These are phyloP conservation scores for Paraconiothyrium brasiliense DNA, from an alignment of 2,329 filamentous ascomycete species.

Conservation along the genomic window DNA sequence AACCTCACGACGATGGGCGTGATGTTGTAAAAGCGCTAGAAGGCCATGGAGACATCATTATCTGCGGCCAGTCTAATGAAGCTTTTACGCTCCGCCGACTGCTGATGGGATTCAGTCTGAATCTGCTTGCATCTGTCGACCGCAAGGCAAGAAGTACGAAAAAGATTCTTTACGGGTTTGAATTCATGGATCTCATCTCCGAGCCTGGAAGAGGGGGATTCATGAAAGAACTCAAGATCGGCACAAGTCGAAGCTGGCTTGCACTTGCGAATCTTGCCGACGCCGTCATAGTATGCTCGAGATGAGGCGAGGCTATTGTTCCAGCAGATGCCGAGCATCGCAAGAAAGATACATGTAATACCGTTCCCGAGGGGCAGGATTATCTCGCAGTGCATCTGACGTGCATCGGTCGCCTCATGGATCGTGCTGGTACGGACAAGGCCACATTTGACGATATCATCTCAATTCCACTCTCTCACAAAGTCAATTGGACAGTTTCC, in stretches of 20 bases:
- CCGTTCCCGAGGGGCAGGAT: not conserved
- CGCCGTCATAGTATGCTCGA: conserved; percentile 7
- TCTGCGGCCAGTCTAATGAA: not conserved
- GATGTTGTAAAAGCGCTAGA: not conserved
- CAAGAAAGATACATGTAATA: not conserved
- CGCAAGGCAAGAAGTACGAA: not conserved
- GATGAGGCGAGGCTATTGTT: conserved; percentile 5
- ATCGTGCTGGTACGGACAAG: too few species aligned
- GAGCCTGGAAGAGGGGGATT: conserved; percentile 5
- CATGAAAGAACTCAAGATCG: conserved; percentile 10
- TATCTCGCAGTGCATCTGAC: conserved; percentile 4
- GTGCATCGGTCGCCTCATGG: not conserved
- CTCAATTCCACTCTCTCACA: too few species aligned
- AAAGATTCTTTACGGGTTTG: conserved; percentile 6
- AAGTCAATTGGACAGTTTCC: too few species aligned
- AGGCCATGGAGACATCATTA: not conserved
- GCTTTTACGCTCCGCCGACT: not conserved
- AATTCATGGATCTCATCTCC: conserved; percentile 10
- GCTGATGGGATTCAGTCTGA: conserved; percentile 6
- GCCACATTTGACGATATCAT: too few species aligned
- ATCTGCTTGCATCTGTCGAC: not conserved
- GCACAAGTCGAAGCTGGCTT: conserved; percentile 1
- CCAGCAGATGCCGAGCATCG: not conserved
- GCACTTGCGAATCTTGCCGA: conserved; percentile 3
- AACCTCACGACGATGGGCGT: not conserved